Percentiles rank a stretch among this genome's conserved stretches.
These are phyloP conservation scores for Kalanchoe fedtschenkoi DNA, from an alignment of 164 flowering plant genomes.

Conservation along the genomic window DNA sequence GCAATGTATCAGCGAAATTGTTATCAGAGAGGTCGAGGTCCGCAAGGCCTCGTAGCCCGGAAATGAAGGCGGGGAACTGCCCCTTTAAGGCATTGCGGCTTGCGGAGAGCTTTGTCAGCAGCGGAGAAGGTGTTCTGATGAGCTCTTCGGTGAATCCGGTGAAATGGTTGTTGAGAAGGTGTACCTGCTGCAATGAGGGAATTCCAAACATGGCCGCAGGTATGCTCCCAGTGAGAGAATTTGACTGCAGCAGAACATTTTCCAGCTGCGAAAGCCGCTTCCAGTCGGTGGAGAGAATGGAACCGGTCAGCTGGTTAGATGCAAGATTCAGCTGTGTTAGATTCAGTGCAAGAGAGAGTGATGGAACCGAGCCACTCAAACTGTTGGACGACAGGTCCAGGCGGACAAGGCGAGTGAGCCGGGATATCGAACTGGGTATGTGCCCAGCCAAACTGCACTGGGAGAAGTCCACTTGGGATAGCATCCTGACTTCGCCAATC, in stretches of 20 bases:
- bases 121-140: not conserved
- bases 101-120: slow-evolving; percentile 15
- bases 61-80: slow-evolving; percentile 16
- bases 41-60: slow-evolving; percentile 13
- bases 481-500: slow-evolving; percentile 16
- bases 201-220: slow-evolving; percentile 15
- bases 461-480: slow-evolving; percentile 17
- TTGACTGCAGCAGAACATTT: slow-evolving; percentile 9
- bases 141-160: slow-evolving; percentile 7
- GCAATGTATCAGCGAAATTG: slow-evolving; percentile 22
- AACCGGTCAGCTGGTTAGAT: slow-evolving; percentile 12
- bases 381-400: slow-evolving; percentile 18
- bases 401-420: slow-evolving; percentile 13
- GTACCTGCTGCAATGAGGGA: slow-evolving; percentile 11
- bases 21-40: slow-evolving; percentile 17
- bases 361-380: slow-evolving; percentile 27
- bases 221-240: slow-evolving; percentile 16
- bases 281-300: slow-evolving; percentile 11
- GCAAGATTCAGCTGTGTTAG: slow-evolving; percentile 9
- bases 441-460: slow-evolving; percentile 17
- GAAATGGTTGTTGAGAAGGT: slow-evolving; percentile 16
- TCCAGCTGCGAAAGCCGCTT: slow-evolving; percentile 12
- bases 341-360: slow-evolving; percentile 11
- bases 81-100: slow-evolving; percentile 18
- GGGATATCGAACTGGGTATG: slow-evolving; percentile 16